Conservation (phyloP, 345 rosid genomes). For the Salix udensis region DNA sequence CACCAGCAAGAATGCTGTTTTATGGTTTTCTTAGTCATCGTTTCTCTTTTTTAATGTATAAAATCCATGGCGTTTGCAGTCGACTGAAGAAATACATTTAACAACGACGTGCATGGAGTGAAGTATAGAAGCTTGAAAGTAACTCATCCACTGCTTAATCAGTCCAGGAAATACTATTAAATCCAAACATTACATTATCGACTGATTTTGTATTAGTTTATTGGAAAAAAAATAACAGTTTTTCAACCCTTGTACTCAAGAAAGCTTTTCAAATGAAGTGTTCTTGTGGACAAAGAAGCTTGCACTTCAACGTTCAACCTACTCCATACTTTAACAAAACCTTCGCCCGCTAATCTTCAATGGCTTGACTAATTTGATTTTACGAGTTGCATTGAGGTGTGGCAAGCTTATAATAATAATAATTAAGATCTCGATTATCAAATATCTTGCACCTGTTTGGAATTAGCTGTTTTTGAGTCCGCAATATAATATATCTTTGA, state of each 20-base stretch:
- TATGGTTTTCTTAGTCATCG: background rate
- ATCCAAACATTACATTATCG: background rate
- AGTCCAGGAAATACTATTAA: background rate
- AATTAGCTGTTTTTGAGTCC: too few species aligned
- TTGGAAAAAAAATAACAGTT: background rate
- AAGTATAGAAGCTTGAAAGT: background rate
- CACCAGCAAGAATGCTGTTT: background rate
- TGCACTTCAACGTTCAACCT: conserved; percentile 19
- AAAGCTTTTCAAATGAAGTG: conserved; percentile 12
- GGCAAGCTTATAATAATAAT: too few species aligned
- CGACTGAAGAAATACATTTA: background rate
- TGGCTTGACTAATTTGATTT: background rate
- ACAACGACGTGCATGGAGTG: background rate
- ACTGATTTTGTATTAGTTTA: background rate
- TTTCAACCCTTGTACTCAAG: conserved; percentile 15
- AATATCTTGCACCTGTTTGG: background rate
- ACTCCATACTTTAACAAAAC: background rate
- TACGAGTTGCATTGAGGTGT: background rate
- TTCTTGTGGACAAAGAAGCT: conserved; percentile 19
- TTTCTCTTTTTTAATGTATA: background rate
- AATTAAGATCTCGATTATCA: background rate
- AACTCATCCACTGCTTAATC: background rate
- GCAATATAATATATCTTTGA: too few species aligned
- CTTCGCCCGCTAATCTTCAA: background rate
- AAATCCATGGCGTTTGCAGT: background rate